Base-by-base conservation (phyloP, 192 early-diverging fungal genomes). In the Coemansia sp. region DNA sequence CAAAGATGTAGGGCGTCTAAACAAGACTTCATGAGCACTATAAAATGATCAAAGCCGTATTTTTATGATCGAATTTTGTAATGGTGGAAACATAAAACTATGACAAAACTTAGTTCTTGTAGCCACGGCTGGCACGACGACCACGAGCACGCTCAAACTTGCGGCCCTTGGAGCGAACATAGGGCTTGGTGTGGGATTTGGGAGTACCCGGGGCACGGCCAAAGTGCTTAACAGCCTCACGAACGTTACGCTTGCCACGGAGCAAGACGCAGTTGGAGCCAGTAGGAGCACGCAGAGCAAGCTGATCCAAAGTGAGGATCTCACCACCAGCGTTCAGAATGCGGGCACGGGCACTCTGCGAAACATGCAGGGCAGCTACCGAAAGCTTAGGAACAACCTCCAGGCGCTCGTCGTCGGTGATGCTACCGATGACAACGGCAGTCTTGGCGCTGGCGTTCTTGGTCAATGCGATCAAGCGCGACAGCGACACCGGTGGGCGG, bases 111-210 rank as follows among this genome's bases (percentile, higher is more conserved):
- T 90, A 92, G 64, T 78, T 84, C 85, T 94, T 95, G 92, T 88
- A 98, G 82, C 97, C 97, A 83, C 95, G 89, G 78, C 91, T 94
- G 76, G 91, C 86, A 88, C 97, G 88, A 72, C 94, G 91, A 89
- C 97, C 97, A 94, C 97, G 94, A 79, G 96, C 97, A 40, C 84
- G 80, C 83, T 99, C 96, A 80, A 96, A 96, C 91, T 99, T 99
- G 85, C 97, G 90, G 62, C 97, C 97, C 91, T 98, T 98, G 82
- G 91, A 92, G 71, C 89, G 86, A 76, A 98, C 88, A 81, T 92
- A 96, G 62, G 97, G 97, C 86, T 86, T 88, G 81, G 86, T 74
- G 43, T 41, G 42, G 81, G 73, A 78, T 50, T 68, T 65, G 72
- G 90, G 88, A 48, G 81, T 81, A 71, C 90, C 90, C 30, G 90